Percentiles rank a stretch among this genome's conserved stretches.
Conservation (phyloP, 2,329 filamentous ascomycete species). For the Pezicula radicicola region DNA sequence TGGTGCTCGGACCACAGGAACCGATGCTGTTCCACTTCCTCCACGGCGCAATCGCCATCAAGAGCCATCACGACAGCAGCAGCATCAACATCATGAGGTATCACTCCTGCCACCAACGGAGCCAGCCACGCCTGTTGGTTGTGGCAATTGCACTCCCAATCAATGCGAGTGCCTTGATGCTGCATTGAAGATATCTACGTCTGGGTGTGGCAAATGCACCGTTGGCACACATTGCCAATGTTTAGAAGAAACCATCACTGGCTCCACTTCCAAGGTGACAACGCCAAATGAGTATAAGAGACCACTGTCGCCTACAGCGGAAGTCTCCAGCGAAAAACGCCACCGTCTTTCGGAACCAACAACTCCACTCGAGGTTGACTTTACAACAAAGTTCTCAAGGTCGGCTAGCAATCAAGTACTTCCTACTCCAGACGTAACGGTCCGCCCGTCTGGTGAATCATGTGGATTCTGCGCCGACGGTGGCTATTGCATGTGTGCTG, state of each 20-base stretch:
- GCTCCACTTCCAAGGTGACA: conserved; percentile 1
- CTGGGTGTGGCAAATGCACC: conserved; percentile 66
- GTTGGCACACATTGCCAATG: conserved; percentile 61
- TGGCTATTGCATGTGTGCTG: conserved; percentile 79
- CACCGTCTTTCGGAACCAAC: conserved; percentile 44
- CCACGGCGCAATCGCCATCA: conserved; percentile 25
- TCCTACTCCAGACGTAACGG: conserved; percentile 24
- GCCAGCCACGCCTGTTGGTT: conserved; percentile 35
- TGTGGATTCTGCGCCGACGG: conserved; percentile 84
- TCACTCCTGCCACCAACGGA: conserved; percentile 23
- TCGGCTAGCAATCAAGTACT: conserved; percentile 8
- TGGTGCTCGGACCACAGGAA: conserved; percentile 25
- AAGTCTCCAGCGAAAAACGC: conserved; percentile 47
- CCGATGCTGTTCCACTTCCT: conserved; percentile 38
- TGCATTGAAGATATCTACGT: conserved; percentile 47
- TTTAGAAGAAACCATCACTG: conserved; percentile 40
- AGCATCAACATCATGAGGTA: conserved; percentile 14
- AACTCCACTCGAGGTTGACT: conserved; percentile 65
- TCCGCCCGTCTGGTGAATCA: conserved; percentile 53
- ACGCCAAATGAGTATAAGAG: conserved; percentile 24
- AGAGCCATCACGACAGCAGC: conserved; percentile 11
- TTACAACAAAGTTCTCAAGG: conserved; percentile 62
- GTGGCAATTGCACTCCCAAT: conserved; percentile 53
- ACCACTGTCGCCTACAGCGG: conserved; percentile 23
- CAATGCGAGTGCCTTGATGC: conserved; percentile 59